phyloP scores from a whole-genome alignment of 257 asterid species.

The Apocynum venetum region DNA sequence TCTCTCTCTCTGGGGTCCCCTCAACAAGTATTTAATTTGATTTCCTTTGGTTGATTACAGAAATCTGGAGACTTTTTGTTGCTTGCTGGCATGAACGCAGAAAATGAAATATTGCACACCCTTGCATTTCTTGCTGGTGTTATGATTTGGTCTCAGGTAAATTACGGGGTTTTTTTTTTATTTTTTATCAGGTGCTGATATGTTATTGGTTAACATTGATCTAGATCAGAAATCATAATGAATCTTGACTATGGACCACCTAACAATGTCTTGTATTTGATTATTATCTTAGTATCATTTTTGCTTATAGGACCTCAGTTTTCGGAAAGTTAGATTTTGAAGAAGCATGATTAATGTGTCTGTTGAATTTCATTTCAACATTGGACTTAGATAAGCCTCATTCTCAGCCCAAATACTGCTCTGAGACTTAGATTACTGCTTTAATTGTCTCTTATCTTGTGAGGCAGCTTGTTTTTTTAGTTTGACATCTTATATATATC shows the following conservation, averaged over 20 bases:
- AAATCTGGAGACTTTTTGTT: constrained; percentile 67
- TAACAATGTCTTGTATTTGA: neutral
- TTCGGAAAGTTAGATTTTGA: neutral
- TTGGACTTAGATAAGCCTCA: neutral
- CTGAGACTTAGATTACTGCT: neutral
- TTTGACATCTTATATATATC: too few species aligned
- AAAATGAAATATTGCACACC: constrained; percentile 79
- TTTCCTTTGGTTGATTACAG: constrained; percentile 39
- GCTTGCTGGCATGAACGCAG: constrained; percentile 60
- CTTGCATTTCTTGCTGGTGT: constrained; percentile 90
- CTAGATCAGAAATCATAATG: neutral
- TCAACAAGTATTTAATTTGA: neutral
- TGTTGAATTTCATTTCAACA: neutral
- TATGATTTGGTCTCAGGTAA: constrained; percentile 94
- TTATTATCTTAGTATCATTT: neutral
- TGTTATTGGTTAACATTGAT: neutral
- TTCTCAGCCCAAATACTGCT: neutral
- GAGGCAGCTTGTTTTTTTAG: neutral
- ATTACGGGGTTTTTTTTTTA: constrained; percentile 11
- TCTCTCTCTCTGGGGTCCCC: neutral
- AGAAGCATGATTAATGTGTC: neutral
- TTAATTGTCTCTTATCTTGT: neutral
- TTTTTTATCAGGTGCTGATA: neutral
- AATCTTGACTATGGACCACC: neutral
- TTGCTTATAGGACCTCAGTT: neutral